Evolutionary conservation across 1,139 yeast species (phyloP).

Genomic region (Hanseniaspora sp.): DNA sequence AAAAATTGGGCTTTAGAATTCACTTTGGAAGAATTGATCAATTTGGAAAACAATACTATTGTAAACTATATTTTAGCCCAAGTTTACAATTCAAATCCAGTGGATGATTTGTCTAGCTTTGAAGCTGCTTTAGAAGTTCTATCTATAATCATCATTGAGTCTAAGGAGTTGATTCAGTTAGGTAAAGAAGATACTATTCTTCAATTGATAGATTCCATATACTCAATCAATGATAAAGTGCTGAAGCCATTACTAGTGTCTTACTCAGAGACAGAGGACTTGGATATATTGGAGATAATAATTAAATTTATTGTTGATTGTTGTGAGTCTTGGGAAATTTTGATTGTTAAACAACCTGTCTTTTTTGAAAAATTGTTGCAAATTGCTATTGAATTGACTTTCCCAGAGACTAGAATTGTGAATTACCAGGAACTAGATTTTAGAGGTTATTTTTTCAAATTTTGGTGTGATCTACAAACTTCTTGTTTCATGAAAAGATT

Average conservation of each 20-base stretch:
- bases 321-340: slow-evolving; percentile 90
- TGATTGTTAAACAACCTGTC: slow-evolving; percentile 63
- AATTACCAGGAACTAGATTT: slow-evolving; percentile 74
- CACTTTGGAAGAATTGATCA: slow-evolving; percentile 4
- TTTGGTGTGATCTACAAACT: slow-evolving; percentile 79
- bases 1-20: slow-evolving; percentile 14
- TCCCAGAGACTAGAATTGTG: slow-evolving; percentile 36
- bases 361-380: slow-evolving; percentile 68
- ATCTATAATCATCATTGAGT: slow-evolving; percentile 6
- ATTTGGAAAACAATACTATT: neutral
- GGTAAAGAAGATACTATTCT: neutral
- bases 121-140: slow-evolving; percentile 8
- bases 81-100: neutral
- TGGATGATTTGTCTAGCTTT: neutral
- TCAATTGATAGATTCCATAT: slow-evolving; percentile 4
- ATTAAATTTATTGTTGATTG: slow-evolving; percentile 81
- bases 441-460: slow-evolving; percentile 80
- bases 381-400: slow-evolving; percentile 39
- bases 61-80: slow-evolving; percentile 5
- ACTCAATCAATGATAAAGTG: slow-evolving; percentile 1
- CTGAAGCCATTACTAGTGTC: slow-evolving; percentile 34
- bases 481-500: slow-evolving; percentile 55
- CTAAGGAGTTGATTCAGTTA: slow-evolving; percentile 1
- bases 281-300: slow-evolving; percentile 59
- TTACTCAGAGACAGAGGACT: slow-evolving; percentile 43